phyloP scores from a whole-genome alignment of 306 rosid species.

The Senna siamea region DNA sequence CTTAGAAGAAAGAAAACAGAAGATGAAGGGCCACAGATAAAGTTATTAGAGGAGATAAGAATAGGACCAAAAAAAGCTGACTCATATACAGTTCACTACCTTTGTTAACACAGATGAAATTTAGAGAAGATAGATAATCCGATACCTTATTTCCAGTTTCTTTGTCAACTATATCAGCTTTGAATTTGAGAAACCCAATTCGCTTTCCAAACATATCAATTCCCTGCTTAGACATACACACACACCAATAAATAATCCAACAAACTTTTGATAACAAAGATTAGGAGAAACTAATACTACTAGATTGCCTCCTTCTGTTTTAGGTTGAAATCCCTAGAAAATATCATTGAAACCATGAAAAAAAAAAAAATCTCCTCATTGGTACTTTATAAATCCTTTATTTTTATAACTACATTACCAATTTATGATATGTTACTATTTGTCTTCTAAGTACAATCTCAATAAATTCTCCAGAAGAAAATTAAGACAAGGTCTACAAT shows the following conservation, averaged over 20 bases:
- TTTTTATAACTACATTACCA: background rate
- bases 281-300: constrained; percentile 9
- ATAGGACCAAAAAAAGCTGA: background rate
- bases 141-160: constrained; percentile 77
- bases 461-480: constrained; percentile 20
- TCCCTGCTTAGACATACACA: constrained; percentile 54
- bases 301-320: background rate
- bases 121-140: background rate
- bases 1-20: background rate
- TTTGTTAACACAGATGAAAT: constrained; percentile 20
- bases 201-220: constrained; percentile 90
- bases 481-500: constrained; percentile 2
- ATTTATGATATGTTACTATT: background rate
- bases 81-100: constrained; percentile 19
- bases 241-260: constrained; percentile 10
- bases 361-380: constrained; percentile 19
- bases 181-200: constrained; percentile 86
- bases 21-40: background rate
- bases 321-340: background rate
- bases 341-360: constrained; percentile 3
- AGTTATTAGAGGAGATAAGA: constrained; percentile 2
- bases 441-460: constrained; percentile 18
- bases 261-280: background rate
- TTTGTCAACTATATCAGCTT: constrained; percentile 80
- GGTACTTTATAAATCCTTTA: constrained; percentile 10